Evolutionary conservation across 805 yeast genomes (phyloP).

Genomic region (Yarrowia sp.): DNA sequence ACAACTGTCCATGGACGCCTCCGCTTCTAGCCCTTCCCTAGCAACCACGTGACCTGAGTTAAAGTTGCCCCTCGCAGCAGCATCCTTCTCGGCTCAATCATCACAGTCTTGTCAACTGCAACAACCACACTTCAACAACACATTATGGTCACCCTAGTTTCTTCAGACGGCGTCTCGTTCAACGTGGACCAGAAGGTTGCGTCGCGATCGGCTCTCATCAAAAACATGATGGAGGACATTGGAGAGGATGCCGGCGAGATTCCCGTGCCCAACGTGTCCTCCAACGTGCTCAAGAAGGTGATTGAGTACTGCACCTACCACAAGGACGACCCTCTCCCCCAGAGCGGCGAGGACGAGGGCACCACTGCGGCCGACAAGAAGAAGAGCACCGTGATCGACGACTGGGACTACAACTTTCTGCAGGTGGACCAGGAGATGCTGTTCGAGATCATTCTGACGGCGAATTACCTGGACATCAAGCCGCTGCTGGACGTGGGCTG

Average conservation of each 20-base stretch:
- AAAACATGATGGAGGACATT: slow-evolving; percentile 69
- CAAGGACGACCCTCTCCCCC: slow-evolving; percentile 60
- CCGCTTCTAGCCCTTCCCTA: too few relatives aligned
- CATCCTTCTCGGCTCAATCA: too few relatives aligned
- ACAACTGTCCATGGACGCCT: too few relatives aligned
- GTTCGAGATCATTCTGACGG: slow-evolving; percentile 49
- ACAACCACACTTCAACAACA: background rate
- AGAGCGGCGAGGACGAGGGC: slow-evolving; percentile 64
- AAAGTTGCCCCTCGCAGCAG: too few relatives aligned
- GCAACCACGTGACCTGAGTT: too few relatives aligned
- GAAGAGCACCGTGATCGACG: slow-evolving; percentile 82
- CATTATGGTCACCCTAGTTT: slow-evolving; percentile 47
- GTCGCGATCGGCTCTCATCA: slow-evolving; percentile 78
- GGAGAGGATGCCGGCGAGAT: slow-evolving; percentile 64
- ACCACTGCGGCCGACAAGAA: slow-evolving; percentile 51
- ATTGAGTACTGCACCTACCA: slow-evolving; percentile 96
- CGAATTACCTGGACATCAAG: slow-evolving; percentile 48
- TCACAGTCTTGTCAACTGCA: too few relatives aligned
- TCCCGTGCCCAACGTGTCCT: slow-evolving; percentile 82
- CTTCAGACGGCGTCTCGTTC: slow-evolving; percentile 68
- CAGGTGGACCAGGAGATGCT: slow-evolving; percentile 76
- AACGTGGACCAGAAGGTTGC: slow-evolving; percentile 60
- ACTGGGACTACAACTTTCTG: slow-evolving; percentile 93
- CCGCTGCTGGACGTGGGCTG: slow-evolving; percentile 49
- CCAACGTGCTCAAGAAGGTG: slow-evolving; percentile 79